Evolutionary conservation across 257 asterid species (phyloP).

Genomic region (Solanum appendiculatum): DNA sequence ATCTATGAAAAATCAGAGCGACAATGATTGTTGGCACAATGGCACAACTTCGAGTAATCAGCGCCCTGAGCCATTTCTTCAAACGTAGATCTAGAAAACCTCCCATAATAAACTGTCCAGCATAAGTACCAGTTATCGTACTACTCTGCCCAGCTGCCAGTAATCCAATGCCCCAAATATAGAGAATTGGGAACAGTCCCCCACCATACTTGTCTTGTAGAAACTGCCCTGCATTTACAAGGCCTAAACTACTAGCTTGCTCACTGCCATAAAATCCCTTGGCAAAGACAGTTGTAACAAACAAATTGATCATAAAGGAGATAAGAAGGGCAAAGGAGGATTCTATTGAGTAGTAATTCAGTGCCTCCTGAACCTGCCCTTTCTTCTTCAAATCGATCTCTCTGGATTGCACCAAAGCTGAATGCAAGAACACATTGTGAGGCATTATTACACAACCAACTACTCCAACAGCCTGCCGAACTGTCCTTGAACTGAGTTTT

Average conservation of each 20-base stretch:
- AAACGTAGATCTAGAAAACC: slow-evolving; percentile 87
- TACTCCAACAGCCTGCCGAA: slow-evolving; percentile 96
- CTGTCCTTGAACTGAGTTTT: slow-evolving; percentile 79
- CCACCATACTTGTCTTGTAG: slow-evolving; percentile 93
- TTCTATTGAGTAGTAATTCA: slow-evolving; percentile 75
- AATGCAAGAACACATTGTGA: slow-evolving; percentile 91
- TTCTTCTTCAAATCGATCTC: slow-evolving; percentile 64
- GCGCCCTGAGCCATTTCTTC: slow-evolving; percentile 82
- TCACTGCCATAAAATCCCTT: slow-evolving; percentile 83
- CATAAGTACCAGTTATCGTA: slow-evolving; percentile 94
- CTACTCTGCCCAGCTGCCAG: slow-evolving; percentile 99
- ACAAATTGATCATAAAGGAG: slow-evolving; percentile 86
- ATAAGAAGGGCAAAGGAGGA: slow-evolving; percentile 76
- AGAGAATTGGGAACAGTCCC: slow-evolving; percentile 80
- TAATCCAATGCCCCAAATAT: slow-evolving; percentile 95
- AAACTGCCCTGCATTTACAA: slow-evolving; percentile 90
- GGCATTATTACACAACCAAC: slow-evolving; percentile 99
- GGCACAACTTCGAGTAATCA: slow-evolving; percentile 95
- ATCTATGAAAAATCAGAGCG: slow-evolving; percentile 80
- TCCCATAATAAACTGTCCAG: slow-evolving; percentile 99
- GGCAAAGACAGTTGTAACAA: slow-evolving; percentile 88
- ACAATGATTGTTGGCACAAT: slow-evolving; percentile 85
- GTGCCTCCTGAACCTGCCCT: slow-evolving; percentile 81
- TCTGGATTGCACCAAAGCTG: slow-evolving; percentile 95
- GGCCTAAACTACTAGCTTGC: slow-evolving; percentile 71